These are phyloP conservation scores for Ophiostoma ulmi DNA, from an alignment of 2,329 filamentous ascomycete species.

Conservation along the genomic window DNA sequence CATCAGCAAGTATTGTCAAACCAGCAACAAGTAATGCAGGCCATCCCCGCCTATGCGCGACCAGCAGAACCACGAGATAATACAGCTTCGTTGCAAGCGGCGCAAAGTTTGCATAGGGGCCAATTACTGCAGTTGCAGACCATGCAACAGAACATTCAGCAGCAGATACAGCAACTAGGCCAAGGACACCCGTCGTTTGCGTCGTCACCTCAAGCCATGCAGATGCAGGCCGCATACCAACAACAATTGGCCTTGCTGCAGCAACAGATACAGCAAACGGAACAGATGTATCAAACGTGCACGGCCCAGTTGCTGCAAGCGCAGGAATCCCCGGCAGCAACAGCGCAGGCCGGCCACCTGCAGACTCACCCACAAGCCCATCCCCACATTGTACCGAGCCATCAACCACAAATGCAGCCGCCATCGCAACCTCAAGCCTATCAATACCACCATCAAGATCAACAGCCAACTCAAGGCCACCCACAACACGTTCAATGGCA, in stretches of 20 bases:
- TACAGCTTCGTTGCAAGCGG: background rate
- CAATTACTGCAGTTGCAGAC: background rate
- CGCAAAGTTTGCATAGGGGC: background rate
- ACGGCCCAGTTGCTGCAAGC: background rate
- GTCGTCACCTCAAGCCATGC: background rate
- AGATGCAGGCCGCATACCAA: background rate
- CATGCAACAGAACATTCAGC: background rate
- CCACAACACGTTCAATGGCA: background rate
- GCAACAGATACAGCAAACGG: background rate
- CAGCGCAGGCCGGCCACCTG: background rate
- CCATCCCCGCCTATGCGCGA: background rate
- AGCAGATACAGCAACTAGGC: constrained; percentile 8
- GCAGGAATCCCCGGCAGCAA: background rate
- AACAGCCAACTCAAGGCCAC: constrained; percentile 16
- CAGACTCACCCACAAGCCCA: background rate
- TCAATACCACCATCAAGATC: constrained; percentile 22
- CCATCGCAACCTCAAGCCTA: background rate
- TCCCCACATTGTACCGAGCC: background rate
- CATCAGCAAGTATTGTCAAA: background rate
- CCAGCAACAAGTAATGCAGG: background rate
- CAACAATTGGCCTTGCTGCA: background rate
- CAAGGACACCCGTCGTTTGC: background rate
- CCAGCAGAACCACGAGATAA: background rate
- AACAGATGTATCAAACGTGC: background rate
- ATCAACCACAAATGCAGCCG: constrained; percentile 18